phyloP scores from a whole-genome alignment of 768 basidiomycete genomes.

The Amanita subjunquillea region DNA sequence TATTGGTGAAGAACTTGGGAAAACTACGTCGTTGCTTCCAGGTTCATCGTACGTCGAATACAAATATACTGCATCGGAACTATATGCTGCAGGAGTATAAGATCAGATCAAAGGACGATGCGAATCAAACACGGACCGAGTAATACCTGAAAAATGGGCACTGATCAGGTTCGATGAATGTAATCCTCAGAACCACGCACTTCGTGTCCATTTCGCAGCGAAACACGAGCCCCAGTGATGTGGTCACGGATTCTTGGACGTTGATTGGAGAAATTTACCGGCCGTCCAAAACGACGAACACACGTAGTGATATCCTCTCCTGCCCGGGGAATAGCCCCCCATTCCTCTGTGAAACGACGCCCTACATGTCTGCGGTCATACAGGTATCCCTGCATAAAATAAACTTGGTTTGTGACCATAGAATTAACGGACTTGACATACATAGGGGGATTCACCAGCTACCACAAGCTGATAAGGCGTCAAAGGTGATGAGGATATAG shows the following conservation, averaged over 20 bases:
- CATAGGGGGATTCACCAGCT: constrained; percentile 70
- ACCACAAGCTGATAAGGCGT: constrained; percentile 82
- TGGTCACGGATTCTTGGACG: constrained; percentile 39
- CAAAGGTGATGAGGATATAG: constrained; percentile 65
- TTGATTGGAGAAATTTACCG: constrained; percentile 12
- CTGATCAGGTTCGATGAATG: neutral
- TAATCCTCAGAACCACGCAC: constrained; percentile 23
- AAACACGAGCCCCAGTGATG: constrained; percentile 70
- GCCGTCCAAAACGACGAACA: constrained; percentile 69
- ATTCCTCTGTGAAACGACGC: constrained; percentile 50
- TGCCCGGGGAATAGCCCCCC: constrained; percentile 46
- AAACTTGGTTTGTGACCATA: neutral
- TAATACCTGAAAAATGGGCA: constrained; percentile 35
- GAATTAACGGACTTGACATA: constrained; percentile 23
- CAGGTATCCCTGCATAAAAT: constrained; percentile 50
- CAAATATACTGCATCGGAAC: constrained; percentile 60
- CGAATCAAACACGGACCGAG: constrained; percentile 36
- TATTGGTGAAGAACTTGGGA: constrained; percentile 16
- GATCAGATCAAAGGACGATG: neutral
- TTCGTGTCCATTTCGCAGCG: constrained; percentile 63
- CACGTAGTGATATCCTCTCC: constrained; percentile 56
- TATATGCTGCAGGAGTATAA: constrained; percentile 45
- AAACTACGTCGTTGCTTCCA: constrained; percentile 12
- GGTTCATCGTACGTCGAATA: constrained; percentile 67
- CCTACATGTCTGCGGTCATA: constrained; percentile 75